Conservation (phyloP, 2,329 filamentous ascomycete genomes). For the Xylariaceae sp. region DNA sequence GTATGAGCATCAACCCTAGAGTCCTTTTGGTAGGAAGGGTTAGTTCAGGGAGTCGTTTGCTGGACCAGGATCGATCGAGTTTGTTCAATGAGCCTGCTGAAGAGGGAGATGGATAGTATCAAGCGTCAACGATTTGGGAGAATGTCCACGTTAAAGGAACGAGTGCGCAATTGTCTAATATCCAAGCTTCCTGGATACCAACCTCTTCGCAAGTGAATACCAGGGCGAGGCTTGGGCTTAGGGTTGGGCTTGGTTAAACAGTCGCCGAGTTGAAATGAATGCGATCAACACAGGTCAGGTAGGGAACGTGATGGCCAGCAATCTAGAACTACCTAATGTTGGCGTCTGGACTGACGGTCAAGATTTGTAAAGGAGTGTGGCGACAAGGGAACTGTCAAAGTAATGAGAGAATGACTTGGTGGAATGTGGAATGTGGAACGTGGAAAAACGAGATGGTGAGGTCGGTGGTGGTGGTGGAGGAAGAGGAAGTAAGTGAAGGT, state of each 20-base stretch:
- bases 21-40: not conserved
- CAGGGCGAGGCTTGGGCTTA: slow-evolving; percentile 30
- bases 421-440: slow-evolving; percentile 25
- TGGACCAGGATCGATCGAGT: not conserved
- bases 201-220: slow-evolving; percentile 27
- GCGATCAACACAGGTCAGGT: slow-evolving; percentile 42
- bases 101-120: not conserved
- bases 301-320: slow-evolving; percentile 38
- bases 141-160: slow-evolving; percentile 6
- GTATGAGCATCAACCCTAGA: not conserved
- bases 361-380: slow-evolving; percentile 39
- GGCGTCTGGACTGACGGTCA: slow-evolving; percentile 28
- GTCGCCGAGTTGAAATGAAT: slow-evolving; percentile 34
- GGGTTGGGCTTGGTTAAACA: slow-evolving; percentile 14
- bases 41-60: not conserved
- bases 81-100: slow-evolving; percentile 9
- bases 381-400: slow-evolving; percentile 34
- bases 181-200: slow-evolving; percentile 27
- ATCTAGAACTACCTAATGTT: slow-evolving; percentile 30
- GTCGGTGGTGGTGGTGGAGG: slow-evolving; percentile 8
- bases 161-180: slow-evolving; percentile 19
- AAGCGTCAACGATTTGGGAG: slow-evolving; percentile 2
- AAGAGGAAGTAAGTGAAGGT: slow-evolving; percentile 13
- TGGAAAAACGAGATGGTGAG: slow-evolving; percentile 21
- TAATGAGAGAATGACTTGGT: slow-evolving; percentile 29